phyloP scores from a whole-genome alignment of 345 rosid species.

The Capsella bursapastoris region DNA sequence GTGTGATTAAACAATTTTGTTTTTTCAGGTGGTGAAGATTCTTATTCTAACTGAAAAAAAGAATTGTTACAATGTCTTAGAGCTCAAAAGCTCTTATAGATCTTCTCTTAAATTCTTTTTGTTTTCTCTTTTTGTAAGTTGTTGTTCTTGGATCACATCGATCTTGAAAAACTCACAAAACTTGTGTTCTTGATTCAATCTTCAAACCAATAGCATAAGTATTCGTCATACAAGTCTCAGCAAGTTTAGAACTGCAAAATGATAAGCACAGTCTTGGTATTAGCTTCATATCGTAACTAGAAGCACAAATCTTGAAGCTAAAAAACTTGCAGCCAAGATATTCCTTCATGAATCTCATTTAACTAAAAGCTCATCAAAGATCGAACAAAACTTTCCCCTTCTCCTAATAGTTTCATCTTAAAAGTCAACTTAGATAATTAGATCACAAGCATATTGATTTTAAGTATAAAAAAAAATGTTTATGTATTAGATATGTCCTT shows the following conservation, averaged over 20 bases:
- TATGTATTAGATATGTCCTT: not conserved
- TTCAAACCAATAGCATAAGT: too few relatives aligned
- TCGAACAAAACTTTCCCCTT: too few relatives aligned
- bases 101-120: too few relatives aligned
- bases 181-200: too few relatives aligned
- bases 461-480: not conserved
- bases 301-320: conserved; percentile 35
- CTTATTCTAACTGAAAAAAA: too few relatives aligned
- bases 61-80: too few relatives aligned
- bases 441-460: not conserved
- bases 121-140: too few relatives aligned
- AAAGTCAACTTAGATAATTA: not conserved
- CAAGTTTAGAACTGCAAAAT: conserved; percentile 3
- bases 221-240: too few relatives aligned
- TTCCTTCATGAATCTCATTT: conserved; percentile 63
- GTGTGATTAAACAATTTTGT: too few relatives aligned
- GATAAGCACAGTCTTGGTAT: not conserved
- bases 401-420: not conserved
- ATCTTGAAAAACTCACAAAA: not conserved
- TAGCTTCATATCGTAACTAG: too few relatives aligned
- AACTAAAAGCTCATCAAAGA: conserved; percentile 44
- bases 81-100: too few relatives aligned
- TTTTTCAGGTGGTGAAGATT: too few relatives aligned
- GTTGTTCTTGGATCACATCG: not conserved
- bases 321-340: conserved; percentile 74